These are phyloP conservation scores for Chamaecrista fasciculata DNA, from an alignment of 306 rosid species.

Conservation along the genomic window DNA sequence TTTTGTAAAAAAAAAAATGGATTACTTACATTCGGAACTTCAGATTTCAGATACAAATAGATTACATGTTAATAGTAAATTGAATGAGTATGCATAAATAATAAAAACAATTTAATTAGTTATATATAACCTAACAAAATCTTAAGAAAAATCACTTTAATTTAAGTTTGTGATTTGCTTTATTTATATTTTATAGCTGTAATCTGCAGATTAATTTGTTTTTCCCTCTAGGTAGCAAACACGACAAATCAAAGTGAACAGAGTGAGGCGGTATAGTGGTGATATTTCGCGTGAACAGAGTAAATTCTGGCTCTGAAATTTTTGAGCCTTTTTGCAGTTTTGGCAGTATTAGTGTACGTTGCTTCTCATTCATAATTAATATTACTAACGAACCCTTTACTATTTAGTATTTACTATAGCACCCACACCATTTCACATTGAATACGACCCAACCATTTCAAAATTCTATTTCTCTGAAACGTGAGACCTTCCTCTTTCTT, in stretches of 20 bases:
- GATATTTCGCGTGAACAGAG: conserved; percentile 36
- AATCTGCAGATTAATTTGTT: not conserved
- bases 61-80: no score
- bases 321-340: not conserved
- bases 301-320: conserved; percentile 19
- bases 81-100: no score
- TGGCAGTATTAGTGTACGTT: not conserved
- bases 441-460: conserved; percentile 14
- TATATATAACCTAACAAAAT: no score
- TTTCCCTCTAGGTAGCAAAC: not conserved
- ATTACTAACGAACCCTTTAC: not conserved
- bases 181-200: not conserved
- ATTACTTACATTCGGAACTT: no score
- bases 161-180: no score
- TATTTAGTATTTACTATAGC: no score
- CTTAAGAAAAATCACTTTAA: no score
- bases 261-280: not conserved
- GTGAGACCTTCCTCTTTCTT: not conserved
- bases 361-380: conserved; percentile 18
- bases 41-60: no score
- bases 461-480: not conserved
- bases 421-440: not conserved
- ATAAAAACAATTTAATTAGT: no score
- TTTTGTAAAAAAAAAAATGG: no score
- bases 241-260: not conserved